Evolutionary conservation across 192 early-diverging fungal genomes (phyloP).

Genomic region (Lunasporangiospora selenospora): DNA sequence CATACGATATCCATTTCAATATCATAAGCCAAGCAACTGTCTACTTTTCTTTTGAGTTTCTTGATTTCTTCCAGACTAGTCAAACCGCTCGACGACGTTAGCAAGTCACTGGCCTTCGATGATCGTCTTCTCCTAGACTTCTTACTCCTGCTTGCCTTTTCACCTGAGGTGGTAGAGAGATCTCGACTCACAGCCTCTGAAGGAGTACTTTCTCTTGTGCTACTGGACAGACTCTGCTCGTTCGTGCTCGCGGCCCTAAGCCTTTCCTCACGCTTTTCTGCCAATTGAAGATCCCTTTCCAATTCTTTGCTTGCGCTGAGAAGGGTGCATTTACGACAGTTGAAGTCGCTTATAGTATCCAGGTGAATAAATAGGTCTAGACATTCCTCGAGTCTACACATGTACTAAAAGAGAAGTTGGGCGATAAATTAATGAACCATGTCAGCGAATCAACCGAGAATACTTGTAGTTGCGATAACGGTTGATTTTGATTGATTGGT

Average conservation of each 20-base stretch:
- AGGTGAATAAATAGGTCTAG: conserved; percentile 67
- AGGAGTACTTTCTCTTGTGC: too few species aligned
- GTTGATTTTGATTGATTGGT: conserved; percentile 3
- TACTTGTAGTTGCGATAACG: too few species aligned
- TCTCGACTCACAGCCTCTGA: too few species aligned
- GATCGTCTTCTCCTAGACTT: too few species aligned
- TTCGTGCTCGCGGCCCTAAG: conserved; percentile 2
- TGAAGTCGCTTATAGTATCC: conserved; percentile 70
- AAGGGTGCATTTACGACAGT: conserved; percentile 69
- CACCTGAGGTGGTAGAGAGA: too few species aligned
- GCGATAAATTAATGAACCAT: too few species aligned
- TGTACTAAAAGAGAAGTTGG: conserved; percentile 23
- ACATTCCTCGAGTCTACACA: conserved; percentile 68
- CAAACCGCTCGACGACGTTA: too few species aligned
- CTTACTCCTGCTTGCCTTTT: too few species aligned
- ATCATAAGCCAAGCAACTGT: conserved; percentile 47
- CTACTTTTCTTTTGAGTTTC: conserved; percentile 42
- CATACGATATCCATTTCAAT: conserved; percentile 57
- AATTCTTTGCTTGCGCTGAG: conserved; percentile 51
- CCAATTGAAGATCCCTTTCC: conserved; percentile 23
- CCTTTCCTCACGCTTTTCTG: conserved; percentile 15
- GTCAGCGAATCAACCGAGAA: too few species aligned
- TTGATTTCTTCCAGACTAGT: conserved; percentile 25
- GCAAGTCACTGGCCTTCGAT: too few species aligned
- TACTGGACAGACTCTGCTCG: too few species aligned